phyloP scores from a whole-genome alignment of 306 rosid genomes.

The Canavalia ensiformis region DNA sequence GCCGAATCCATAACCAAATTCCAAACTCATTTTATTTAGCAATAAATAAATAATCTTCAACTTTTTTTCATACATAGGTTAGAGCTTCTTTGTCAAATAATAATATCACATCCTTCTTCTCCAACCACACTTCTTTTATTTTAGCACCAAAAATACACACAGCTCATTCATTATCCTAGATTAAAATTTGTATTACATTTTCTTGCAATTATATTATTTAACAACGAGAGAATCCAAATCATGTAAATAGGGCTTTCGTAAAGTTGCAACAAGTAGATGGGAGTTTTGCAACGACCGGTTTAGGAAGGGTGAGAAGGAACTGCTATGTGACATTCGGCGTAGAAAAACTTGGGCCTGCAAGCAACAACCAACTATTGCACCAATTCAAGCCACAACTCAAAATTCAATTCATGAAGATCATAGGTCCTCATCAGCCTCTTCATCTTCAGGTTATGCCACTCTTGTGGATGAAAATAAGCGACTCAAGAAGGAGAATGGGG shows the following conservation, averaged over 20 bases:
- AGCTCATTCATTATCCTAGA: background rate
- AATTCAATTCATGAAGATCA: slow-evolving; percentile 65
- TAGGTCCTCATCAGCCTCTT: slow-evolving; percentile 67
- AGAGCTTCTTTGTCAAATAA: background rate
- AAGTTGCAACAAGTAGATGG: slow-evolving; percentile 70
- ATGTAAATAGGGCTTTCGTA: slow-evolving; percentile 68
- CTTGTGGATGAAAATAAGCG: slow-evolving; percentile 73
- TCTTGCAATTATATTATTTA: too few species aligned
- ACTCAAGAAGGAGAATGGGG: slow-evolving; percentile 69
- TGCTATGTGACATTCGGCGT: slow-evolving; percentile 62
- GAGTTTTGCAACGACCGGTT: slow-evolving; percentile 75
- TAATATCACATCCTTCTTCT: background rate
- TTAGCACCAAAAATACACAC: background rate
- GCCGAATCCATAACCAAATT: too few species aligned
- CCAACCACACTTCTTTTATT: too few species aligned
- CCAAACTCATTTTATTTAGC: too few species aligned
- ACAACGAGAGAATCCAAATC: too few species aligned
- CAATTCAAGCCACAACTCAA: background rate
- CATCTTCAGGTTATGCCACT: slow-evolving; percentile 58
- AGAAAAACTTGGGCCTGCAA: slow-evolving; percentile 72
- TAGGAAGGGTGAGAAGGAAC: slow-evolving; percentile 64
- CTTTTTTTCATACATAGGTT: background rate
- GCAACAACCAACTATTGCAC: slow-evolving; percentile 33
- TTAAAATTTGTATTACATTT: too few species aligned
- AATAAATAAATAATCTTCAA: too few species aligned